Percentiles rank a stretch among this genome's conserved stretches.
Conservation (phyloP, 805 yeast genomes). For the Priceomyces castillae region DNA sequence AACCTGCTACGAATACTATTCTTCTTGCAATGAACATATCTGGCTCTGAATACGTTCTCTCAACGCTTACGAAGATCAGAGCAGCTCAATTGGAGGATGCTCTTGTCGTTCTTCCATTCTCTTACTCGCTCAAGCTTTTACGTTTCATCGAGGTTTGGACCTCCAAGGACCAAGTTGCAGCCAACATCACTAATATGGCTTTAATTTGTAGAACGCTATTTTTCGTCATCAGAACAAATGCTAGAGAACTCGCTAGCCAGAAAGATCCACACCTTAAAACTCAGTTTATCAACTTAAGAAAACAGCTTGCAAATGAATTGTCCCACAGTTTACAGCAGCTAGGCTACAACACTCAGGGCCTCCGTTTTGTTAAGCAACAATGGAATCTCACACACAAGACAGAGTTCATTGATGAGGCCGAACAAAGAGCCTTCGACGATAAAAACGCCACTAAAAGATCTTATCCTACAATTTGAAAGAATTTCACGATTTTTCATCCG, state of each 20-base stretch:
- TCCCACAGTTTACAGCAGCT: constrained; percentile 52
- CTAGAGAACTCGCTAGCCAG: constrained; percentile 73
- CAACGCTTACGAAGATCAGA: constrained; percentile 64
- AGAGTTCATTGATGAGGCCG: constrained; percentile 69
- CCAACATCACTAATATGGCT: constrained; percentile 52
- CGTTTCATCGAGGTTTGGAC: constrained; percentile 78
- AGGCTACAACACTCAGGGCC: constrained; percentile 84
- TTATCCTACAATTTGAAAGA: constrained; percentile 49
- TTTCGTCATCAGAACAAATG: constrained; percentile 69
- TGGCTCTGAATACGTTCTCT: constrained; percentile 79
- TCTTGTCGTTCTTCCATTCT: constrained; percentile 83
- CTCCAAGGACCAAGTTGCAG: constrained; percentile 33
- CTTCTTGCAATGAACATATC: constrained; percentile 65
- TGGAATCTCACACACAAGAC: constrained; percentile 76
- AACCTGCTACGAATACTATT: constrained; percentile 69
- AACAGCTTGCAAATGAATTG: constrained; percentile 57
- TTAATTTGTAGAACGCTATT: constrained; percentile 72
- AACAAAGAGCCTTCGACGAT: constrained; percentile 52
- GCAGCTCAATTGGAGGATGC: constrained; percentile 93
- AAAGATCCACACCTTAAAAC: constrained; percentile 61
- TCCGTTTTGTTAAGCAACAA: constrained; percentile 67
- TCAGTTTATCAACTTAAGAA: constrained; percentile 62
- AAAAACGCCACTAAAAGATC: constrained; percentile 68
- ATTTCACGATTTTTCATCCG: no score
- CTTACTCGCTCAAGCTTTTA: constrained; percentile 69